Percentiles rank a stretch among this genome's conserved stretches.
These are phyloP conservation scores for Rubia balearica DNA, from an alignment of 305 asterid species.

Conservation along the genomic window DNA sequence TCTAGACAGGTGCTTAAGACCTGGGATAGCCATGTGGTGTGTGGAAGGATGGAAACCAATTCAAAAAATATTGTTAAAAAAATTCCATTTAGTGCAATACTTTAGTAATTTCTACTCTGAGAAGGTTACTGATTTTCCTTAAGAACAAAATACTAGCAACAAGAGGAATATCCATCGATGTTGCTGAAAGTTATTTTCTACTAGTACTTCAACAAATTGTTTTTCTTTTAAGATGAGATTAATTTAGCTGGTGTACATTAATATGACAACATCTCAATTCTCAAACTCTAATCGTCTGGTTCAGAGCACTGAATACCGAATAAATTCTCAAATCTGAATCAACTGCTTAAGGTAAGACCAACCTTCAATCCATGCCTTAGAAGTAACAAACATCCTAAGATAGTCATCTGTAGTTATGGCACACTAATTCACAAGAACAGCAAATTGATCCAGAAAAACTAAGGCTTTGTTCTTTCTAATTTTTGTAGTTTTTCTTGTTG, in stretches of 20 bases:
- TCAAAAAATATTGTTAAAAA: neutral
- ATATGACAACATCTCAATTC: neutral
- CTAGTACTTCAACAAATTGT: neutral
- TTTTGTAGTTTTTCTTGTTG: neutral
- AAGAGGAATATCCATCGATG: neutral
- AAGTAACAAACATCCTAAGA: neutral
- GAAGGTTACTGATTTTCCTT: neutral
- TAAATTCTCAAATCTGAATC: neutral
- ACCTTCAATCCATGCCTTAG: neutral
- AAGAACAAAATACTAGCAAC: neutral
- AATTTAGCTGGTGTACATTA: neutral
- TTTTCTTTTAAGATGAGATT: neutral
- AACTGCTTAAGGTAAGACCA: neutral
- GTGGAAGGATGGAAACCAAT: neutral
- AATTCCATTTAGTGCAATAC: neutral
- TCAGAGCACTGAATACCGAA: neutral
- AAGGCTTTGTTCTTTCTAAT: neutral
- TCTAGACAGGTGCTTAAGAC: neutral
- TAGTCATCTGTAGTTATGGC: neutral
- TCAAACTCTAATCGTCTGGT: neutral
- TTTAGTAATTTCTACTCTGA: neutral
- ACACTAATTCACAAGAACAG: neutral
- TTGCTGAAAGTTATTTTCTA: neutral
- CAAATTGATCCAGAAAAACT: neutral
- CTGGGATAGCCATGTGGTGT: neutral